Evolutionary conservation across 1,284 basidiomycete species (phyloP).

Genomic region (Puccinia triticina): DNA sequence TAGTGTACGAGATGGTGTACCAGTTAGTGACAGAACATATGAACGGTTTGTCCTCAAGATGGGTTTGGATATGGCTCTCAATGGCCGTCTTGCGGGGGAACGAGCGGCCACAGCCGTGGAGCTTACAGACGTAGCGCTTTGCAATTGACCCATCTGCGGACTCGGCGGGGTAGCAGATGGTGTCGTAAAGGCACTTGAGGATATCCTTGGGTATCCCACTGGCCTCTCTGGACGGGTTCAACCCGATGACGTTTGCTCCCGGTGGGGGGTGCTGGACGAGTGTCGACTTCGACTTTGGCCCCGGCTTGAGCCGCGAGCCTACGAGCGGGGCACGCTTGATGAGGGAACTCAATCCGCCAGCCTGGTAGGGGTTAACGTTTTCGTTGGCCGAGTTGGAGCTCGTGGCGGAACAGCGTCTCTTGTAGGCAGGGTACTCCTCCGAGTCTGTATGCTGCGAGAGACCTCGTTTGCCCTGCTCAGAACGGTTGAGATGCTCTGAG

Average conservation of each 20-base stretch:
- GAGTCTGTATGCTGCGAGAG: neutral
- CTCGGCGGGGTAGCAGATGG: neutral
- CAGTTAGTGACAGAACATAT: conserved; percentile 61
- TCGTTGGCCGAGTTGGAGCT: neutral
- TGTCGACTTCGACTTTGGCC: conserved; percentile 34
- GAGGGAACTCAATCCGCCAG: neutral
- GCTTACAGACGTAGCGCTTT: conserved; percentile 61
- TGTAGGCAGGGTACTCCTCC: neutral
- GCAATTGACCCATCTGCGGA: neutral
- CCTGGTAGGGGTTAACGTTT: neutral
- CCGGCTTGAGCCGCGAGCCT: conserved; percentile 39
- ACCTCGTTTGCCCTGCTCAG: neutral
- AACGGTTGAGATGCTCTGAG: neutral
- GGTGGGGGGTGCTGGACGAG: conserved; percentile 40
- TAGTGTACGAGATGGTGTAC: conserved; percentile 55
- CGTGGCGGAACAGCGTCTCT: neutral
- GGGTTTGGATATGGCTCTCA: conserved; percentile 63
- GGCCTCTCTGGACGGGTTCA: neutral
- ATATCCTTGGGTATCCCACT: conserved; percentile 23
- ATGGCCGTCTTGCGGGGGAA: conserved; percentile 64
- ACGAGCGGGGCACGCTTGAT: conserved; percentile 1
- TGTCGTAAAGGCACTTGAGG: conserved; percentile 23
- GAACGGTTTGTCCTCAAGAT: conserved; percentile 64
- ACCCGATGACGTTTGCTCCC: neutral
- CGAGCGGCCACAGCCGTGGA: conserved; percentile 61